These are phyloP conservation scores for Gymnopilus junonius DNA, from an alignment of 768 basidiomycete genomes.

Conservation along the genomic window DNA sequence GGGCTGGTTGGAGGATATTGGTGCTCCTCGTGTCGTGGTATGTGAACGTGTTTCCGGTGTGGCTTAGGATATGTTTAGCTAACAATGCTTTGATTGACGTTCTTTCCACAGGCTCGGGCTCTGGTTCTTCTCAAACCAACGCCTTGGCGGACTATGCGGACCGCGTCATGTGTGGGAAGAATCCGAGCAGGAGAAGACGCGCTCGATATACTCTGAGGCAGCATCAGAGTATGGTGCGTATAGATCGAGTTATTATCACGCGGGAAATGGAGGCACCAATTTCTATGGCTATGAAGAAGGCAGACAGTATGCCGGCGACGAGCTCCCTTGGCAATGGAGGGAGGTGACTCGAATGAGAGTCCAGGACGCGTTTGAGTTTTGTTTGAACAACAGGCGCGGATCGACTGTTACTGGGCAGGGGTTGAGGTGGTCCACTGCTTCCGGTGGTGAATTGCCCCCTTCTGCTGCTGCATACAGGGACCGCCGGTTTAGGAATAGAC, in stretches of 20 bases:
- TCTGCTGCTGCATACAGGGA: neutral
- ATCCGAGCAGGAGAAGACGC: constrained; percentile 66
- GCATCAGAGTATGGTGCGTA: constrained; percentile 39
- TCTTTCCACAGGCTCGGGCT: constrained; percentile 62
- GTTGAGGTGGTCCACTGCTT: constrained; percentile 35
- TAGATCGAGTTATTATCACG: constrained; percentile 19
- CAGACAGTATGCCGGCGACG: constrained; percentile 38
- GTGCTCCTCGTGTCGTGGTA: constrained; percentile 76
- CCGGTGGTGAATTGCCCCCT: constrained; percentile 4
- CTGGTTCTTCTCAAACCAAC: constrained; percentile 78
- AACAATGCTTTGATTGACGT: constrained; percentile 6
- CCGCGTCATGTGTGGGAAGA: constrained; percentile 88
- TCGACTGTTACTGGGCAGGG: constrained; percentile 16
- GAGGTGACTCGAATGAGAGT: constrained; percentile 71
- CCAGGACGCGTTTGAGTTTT: constrained; percentile 83
- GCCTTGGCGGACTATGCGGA: constrained; percentile 83
- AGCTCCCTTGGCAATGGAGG: constrained; percentile 82
- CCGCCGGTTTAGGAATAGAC: neutral
- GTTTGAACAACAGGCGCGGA: constrained; percentile 46
- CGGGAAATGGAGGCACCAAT: constrained; percentile 7
- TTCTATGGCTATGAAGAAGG: constrained; percentile 5
- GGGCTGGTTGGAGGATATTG: constrained; percentile 77
- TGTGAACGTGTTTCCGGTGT: constrained; percentile 24
- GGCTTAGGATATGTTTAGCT: neutral
- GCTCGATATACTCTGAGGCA: constrained; percentile 53